Evolutionary conservation across 495 filamentous ascomycete species (phyloP).

Genomic region (Penicillium nucicola): DNA sequence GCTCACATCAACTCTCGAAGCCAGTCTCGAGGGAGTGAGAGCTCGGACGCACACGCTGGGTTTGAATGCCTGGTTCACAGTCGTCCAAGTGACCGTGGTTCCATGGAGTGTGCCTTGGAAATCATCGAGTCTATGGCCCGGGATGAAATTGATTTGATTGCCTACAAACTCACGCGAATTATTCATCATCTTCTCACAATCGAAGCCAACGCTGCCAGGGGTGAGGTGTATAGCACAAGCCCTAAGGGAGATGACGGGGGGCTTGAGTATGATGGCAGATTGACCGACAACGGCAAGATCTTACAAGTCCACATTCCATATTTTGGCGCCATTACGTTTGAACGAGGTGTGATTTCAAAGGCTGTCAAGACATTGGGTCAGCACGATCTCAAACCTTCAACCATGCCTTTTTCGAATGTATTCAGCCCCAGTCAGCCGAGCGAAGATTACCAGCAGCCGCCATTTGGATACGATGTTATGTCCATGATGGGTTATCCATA

Average conservation of each 20-base stretch:
- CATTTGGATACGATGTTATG: no score
- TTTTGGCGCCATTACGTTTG: conserved; percentile 36
- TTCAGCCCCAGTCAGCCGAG: neutral
- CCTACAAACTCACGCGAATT: conserved; percentile 35
- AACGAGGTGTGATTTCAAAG: conserved; percentile 12
- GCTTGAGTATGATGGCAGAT: conserved; percentile 5
- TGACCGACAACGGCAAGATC: conserved; percentile 6
- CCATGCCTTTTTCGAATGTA: neutral
- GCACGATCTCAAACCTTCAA: neutral
- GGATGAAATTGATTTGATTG: conserved; percentile 16
- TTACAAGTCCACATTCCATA: conserved; percentile 35
- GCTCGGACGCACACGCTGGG: conserved; percentile 1
- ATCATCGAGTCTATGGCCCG: conserved; percentile 28
- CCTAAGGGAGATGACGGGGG: conserved; percentile 7
- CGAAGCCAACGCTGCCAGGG: conserved; percentile 20
- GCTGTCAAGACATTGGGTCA: neutral
- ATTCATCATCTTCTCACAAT: conserved; percentile 26
- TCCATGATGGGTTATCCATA: no score
- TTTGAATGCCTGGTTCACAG: conserved; percentile 36
- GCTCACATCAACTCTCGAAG: conserved; percentile 26
- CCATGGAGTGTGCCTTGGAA: conserved; percentile 40
- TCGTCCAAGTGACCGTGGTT: conserved; percentile 38
- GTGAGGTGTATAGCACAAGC: conserved; percentile 18
- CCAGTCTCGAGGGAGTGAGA: neutral
- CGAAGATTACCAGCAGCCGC: no score